Conservation (phyloP, 495 filamentous ascomycete genomes). For the Daldinia decipiens region DNA sequence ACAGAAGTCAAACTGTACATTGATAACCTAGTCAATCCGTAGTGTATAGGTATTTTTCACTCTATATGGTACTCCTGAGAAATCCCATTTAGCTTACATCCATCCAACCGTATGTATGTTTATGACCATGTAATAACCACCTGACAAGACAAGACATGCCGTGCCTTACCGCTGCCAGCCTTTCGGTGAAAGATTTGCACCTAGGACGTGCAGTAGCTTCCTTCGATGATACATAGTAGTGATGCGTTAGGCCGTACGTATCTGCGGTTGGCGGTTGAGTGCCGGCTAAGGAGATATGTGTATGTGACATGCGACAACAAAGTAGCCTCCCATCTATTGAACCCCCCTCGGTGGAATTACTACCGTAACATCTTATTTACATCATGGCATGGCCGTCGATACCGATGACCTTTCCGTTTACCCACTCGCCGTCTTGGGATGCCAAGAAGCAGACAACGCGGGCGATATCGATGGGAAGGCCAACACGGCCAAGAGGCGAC, state of each 20-base stretch:
- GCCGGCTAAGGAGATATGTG: background rate
- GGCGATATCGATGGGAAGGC: slow-evolving; percentile 71
- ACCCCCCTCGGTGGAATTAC: background rate
- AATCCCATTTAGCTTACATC: background rate
- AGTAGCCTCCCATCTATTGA: background rate
- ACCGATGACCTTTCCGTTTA: slow-evolving; percentile 68
- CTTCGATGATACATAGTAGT: background rate
- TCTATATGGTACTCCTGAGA: background rate
- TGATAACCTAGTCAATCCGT: background rate
- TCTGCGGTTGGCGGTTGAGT: background rate
- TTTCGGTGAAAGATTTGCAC: background rate
- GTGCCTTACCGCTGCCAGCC: background rate
- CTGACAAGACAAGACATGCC: background rate
- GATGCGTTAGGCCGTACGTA: background rate
- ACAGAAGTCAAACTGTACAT: background rate
- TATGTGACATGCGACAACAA: background rate
- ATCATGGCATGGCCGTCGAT: slow-evolving; percentile 61
- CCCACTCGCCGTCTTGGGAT: slow-evolving; percentile 72
- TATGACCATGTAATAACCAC: background rate
- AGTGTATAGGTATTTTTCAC: background rate
- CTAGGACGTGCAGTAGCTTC: background rate
- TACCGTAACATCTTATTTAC: slow-evolving; percentile 43
- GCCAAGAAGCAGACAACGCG: slow-evolving; percentile 72
- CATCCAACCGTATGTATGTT: background rate
- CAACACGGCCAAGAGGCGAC: slow-evolving; percentile 69